These are phyloP conservation scores for Malus domestica DNA, from an alignment of 306 rosid genomes.

Conservation along the genomic window DNA sequence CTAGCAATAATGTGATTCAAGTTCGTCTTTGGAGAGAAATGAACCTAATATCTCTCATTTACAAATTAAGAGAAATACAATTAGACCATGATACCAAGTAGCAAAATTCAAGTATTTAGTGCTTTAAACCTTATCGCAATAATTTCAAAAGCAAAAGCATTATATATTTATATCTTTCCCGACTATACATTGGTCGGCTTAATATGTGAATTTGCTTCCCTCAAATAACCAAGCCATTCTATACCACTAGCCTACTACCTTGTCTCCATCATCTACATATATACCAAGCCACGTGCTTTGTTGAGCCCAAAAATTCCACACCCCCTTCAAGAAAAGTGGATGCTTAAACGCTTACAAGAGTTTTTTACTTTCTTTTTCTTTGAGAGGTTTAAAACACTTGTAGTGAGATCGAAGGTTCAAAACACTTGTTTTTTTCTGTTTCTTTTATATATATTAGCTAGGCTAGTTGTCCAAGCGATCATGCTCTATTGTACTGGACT, in stretches of 20 bases:
- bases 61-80: too few relatives aligned
- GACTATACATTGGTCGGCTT: not conserved
- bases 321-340: constrained; percentile 12
- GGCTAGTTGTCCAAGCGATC: not conserved
- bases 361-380: not conserved
- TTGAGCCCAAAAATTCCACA: constrained; percentile 24
- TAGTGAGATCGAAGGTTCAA: not conserved
- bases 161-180: not conserved
- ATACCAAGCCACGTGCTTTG: not conserved
- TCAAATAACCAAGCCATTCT: not conserved
- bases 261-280: not conserved
- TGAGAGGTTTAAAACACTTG: not conserved
- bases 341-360: not conserved
- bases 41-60: too few relatives aligned
- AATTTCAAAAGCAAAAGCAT: not conserved
- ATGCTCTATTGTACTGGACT: not conserved
- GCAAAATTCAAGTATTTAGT: too few relatives aligned
- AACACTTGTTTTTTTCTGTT: not conserved
- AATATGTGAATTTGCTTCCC: not conserved
- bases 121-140: not conserved
- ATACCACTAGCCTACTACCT: not conserved
- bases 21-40: fast-evolving
- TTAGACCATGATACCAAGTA: too few relatives aligned
- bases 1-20: too few relatives aligned
- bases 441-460: not conserved